Base-by-base conservation (phyloP, 495 filamentous ascomycete species). In the Hyaloscypha hepaticicola region DNA sequence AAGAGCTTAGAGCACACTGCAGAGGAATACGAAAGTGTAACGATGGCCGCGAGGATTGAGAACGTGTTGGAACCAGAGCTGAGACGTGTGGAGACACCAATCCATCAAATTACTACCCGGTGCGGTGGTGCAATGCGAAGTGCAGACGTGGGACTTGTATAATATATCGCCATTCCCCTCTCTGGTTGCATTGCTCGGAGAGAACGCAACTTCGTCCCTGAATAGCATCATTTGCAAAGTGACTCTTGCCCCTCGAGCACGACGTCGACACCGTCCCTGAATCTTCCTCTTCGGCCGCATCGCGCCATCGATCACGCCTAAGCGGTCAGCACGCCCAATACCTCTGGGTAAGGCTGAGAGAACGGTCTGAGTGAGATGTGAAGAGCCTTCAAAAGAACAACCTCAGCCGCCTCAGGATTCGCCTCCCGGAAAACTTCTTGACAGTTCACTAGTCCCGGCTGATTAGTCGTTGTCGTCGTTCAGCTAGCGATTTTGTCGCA, bases 241-340 rank as follows among this genome's bases (percentile, higher is more conserved):
- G 31, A 33, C 31, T 33, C 31, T 33, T 33, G 12, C 31, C 7
- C 31, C 31, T 16, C 3, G 38, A 45, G 38, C 38, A 45, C 38
- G 38, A 45, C 38, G 19, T 45, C 16, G n/a, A n/a, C n/a, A n/a
- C 31, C 5, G 11, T 19, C 38, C 6, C 38, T 45, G 38, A 14
- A 45, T 33, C 55, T 24, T 5, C 12, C 29, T 33, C 8, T n/a
- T 5, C 29, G n/a, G 19, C 29, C 56, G 56, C 29, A 58, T 25
- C 31, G 7, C 56, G 33, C 33, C 56, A 58, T 58, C 56, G 16
- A 58, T 38, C 21, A 29, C 56, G 26, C 56, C 56, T 58, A 21
- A 29, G 33, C 56, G 33, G 56, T 58, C 56, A 58, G 56, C 56
- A 24, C 29, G 21, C 29, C 45, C 14, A 2, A n/a, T 2, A 58